phyloP scores from a whole-genome alignment of 1,284 basidiomycete genomes.

The Tilletiopsis washingtonensis region DNA sequence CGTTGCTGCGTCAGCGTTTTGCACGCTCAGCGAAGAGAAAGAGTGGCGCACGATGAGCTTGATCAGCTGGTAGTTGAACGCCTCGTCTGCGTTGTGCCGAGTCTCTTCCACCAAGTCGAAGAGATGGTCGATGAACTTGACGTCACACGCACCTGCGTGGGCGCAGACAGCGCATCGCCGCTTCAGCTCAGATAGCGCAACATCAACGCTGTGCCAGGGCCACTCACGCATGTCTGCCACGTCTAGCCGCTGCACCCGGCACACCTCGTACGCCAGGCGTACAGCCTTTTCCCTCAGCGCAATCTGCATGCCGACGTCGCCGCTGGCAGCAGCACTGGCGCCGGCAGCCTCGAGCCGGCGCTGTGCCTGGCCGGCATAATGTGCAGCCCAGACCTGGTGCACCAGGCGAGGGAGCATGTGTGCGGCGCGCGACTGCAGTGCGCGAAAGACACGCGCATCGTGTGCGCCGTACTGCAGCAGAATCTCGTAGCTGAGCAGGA shows the following conservation, averaged over 20 bases:
- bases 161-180: neutral
- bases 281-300: slow-evolving; percentile 49
- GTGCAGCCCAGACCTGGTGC: slow-evolving; percentile 45
- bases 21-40: too few species aligned
- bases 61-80: slow-evolving; percentile 86
- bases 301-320: slow-evolving; percentile 8
- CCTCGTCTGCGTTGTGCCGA: slow-evolving; percentile 75
- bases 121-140: slow-evolving; percentile 76
- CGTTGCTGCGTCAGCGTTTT: too few species aligned
- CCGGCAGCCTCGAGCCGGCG: slow-evolving; percentile 5
- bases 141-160: slow-evolving; percentile 53
- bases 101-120: slow-evolving; percentile 93
- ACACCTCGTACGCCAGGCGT: slow-evolving; percentile 24
- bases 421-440: slow-evolving; percentile 11
- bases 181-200: neutral
- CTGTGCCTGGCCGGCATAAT: slow-evolving; percentile 36
- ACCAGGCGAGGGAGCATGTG: slow-evolving; percentile 35
- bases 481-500: slow-evolving; percentile 71
- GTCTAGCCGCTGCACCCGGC: slow-evolving; percentile 36
- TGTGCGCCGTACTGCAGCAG: slow-evolving; percentile 63
- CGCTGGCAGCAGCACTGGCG: too few species aligned
- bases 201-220: neutral
- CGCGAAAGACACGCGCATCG: slow-evolving; percentile 9
- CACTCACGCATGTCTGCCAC: slow-evolving; percentile 21
- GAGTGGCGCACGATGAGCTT: slow-evolving; percentile 68